Evolutionary conservation across 345 rosid species (phyloP), one percentile per base, ranked within the genome.

Genomic region (Luvunga scandens): DNA sequence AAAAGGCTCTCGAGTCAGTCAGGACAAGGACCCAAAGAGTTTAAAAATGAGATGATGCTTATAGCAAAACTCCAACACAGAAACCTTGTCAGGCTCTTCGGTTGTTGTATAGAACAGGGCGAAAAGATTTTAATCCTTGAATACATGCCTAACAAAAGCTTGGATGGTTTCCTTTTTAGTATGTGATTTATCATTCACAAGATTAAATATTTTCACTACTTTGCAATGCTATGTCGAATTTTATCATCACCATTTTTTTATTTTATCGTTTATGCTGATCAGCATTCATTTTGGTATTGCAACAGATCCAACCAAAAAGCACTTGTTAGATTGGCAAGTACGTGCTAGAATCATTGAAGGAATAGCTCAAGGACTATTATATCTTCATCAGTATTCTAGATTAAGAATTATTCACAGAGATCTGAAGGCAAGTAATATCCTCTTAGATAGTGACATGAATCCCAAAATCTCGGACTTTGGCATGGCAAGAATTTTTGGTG

Each of bases 391-490:
- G 7, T 79, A 81, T 72, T 78, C 86, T 2, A 78, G 83, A 72
- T 59, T 81, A 21, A 64, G 81, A 73, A 73, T 84, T 42, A 81
- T 84, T 33, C 86, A 81, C 18, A 48, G 81, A 78, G 83, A 81
- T 75, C 74, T 81, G 0, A 86, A 85, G 33, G 48, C 81, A 48
- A 86, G 88, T 73, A 86, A 86, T 62, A 76, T 86, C 67, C 66
- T 90, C 68, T 39, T 88, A 36, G 89, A 86, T 50, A 80, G 60
- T 2, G 63, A 86, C 71, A 85, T 88, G 88, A 86, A 81, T 31
- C 90, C 89, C 0, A 87, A 88, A 79, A 90, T 88, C 39, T 83
- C 87, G 0, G 89, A 90, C 72, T 90, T 87, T 78, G 93, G 91
- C 13, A 25, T 88, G 84, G 90, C 89, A 25, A 80, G 83, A 79